Percentiles rank a stretch among this genome's conserved stretches.
Evolutionary conservation across 768 basidiomycete species (phyloP).

Genomic region (Mycena olivaceomarginata): DNA sequence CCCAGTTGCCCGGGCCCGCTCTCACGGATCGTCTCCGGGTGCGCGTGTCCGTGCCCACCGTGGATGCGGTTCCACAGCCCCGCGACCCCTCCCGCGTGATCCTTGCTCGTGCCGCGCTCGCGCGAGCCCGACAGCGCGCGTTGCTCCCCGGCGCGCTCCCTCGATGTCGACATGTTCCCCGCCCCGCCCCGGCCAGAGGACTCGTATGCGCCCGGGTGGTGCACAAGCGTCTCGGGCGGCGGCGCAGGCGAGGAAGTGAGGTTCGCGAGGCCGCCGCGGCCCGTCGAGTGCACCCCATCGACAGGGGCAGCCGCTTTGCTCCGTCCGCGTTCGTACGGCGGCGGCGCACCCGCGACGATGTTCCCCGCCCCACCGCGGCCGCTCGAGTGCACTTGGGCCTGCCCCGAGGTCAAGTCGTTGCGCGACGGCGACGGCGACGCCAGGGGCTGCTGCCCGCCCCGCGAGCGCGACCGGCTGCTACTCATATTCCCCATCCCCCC

Average conservation of each 20-base stretch:
- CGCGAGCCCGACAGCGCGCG: slow-evolving; percentile 47
- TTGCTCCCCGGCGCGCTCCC: slow-evolving; percentile 25
- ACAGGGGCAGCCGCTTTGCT: slow-evolving; percentile 40
- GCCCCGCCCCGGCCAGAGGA: slow-evolving; percentile 76
- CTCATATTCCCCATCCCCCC: slow-evolving; percentile 80
- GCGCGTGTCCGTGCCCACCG: not conserved
- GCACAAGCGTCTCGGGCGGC: slow-evolving; percentile 54
- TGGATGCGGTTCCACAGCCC: slow-evolving; percentile 41
- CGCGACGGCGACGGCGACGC: slow-evolving; percentile 25
- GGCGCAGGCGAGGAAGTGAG: slow-evolving; percentile 63
- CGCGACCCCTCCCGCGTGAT: slow-evolving; percentile 29
- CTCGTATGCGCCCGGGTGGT: slow-evolving; percentile 55
- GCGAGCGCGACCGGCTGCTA: slow-evolving; percentile 73
- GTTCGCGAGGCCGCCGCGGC: slow-evolving; percentile 83
- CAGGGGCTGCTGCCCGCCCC: slow-evolving; percentile 23
- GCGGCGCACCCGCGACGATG: slow-evolving; percentile 57
- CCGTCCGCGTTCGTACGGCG: slow-evolving; percentile 49
- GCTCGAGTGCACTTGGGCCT: slow-evolving; percentile 63
- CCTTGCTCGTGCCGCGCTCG: slow-evolving; percentile 19
- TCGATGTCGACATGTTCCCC: slow-evolving; percentile 72
- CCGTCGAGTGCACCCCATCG: slow-evolving; percentile 76
- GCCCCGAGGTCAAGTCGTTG: not conserved
- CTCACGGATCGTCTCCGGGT: slow-evolving; percentile 24
- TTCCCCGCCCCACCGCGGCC: slow-evolving; percentile 84
- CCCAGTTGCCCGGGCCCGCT: slow-evolving; percentile 9